A percentile compares a stretch with the other conserved stretches of the same genome.
Evolutionary conservation across 441 rosid genomes (phyloP).

Genomic region (Croton laevigatus): DNA sequence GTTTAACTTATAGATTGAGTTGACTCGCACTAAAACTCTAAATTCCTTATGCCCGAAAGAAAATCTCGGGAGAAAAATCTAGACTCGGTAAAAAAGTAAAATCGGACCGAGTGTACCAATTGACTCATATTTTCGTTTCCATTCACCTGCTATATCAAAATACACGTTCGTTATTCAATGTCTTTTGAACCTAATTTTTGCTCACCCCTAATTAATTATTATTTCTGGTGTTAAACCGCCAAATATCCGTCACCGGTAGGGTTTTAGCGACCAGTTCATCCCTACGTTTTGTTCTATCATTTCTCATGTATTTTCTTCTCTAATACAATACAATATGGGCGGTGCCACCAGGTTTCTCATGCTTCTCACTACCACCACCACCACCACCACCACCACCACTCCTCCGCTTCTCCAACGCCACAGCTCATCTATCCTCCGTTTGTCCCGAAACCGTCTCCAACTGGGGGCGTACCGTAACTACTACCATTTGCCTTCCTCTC

Average conservation of each 20-base stretch:
- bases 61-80: too few relatives aligned
- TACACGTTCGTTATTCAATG: too few relatives aligned
- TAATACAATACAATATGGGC: constrained; percentile 38
- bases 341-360: constrained; percentile 57
- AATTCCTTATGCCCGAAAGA: too few relatives aligned
- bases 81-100: too few relatives aligned
- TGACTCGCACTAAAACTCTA: too few relatives aligned
- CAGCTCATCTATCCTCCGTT: constrained; percentile 19
- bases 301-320: constrained; percentile 6
- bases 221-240: too few relatives aligned
- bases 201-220: too few relatives aligned
- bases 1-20: too few relatives aligned
- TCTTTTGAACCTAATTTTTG: too few relatives aligned
- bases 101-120: too few relatives aligned
- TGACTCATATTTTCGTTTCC: too few relatives aligned
- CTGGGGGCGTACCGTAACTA: constrained; percentile 3
- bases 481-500: constrained; percentile 15
- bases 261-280: constrained; percentile 11
- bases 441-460: constrained; percentile 19
- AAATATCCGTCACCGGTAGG: constrained; percentile 13
- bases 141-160: too few relatives aligned
- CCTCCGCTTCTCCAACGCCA: constrained; percentile 34
- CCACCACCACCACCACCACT: constrained; percentile 38
- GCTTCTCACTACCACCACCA: constrained; percentile 46
- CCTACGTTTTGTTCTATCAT: neutral